Percentiles rank a stretch among this genome's conserved stretches.
phyloP scores from a whole-genome alignment of 495 filamentous ascomycete species.

The Aspergillus hancockii region DNA sequence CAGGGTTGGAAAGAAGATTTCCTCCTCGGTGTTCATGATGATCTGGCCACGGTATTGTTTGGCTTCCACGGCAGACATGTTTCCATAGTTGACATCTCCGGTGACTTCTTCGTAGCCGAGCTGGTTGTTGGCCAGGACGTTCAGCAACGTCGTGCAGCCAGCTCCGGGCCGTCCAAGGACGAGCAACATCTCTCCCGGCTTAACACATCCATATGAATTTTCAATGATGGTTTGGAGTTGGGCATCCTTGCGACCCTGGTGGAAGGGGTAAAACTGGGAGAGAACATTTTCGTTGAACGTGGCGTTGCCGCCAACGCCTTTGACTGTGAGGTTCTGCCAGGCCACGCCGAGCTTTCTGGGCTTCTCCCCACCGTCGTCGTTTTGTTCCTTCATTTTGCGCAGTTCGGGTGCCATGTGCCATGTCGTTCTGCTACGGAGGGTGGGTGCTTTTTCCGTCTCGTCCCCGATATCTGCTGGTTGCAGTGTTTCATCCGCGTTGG shows the following conservation, averaged over 20 bases:
- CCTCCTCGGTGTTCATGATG: constrained; percentile 70
- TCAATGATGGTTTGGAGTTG: constrained; percentile 39
- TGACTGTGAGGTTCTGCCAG: constrained; percentile 51
- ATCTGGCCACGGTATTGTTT: constrained; percentile 69
- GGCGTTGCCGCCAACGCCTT: constrained; percentile 44
- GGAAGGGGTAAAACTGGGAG: constrained; percentile 58
- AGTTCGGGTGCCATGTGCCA: too few species aligned
- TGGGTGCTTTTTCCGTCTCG: too few species aligned
- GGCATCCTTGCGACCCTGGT: constrained; percentile 34
- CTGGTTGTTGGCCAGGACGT: constrained; percentile 64
- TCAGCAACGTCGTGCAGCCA: constrained; percentile 54
- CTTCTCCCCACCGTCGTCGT: too few species aligned
- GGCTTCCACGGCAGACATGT: too few species aligned
- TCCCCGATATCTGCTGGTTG: too few species aligned
- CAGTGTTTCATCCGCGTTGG: too few species aligned
- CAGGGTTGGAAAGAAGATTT: constrained; percentile 68
- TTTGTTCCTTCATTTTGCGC: too few species aligned
- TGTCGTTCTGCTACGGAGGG: too few species aligned
- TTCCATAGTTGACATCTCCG: constrained; percentile 25
- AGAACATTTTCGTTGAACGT: constrained; percentile 50
- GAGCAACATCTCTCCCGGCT: constrained; percentile 52
- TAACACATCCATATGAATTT: constrained; percentile 52
- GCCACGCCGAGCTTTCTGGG: constrained; percentile 60
- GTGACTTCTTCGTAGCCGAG: constrained; percentile 53
- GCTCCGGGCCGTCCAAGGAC: constrained; percentile 48